Evolutionary conservation across 2,329 filamentous ascomycete genomes (phyloP), one percentile per base, ranked within the genome.

Genomic region (Pyricularia sp.): DNA sequence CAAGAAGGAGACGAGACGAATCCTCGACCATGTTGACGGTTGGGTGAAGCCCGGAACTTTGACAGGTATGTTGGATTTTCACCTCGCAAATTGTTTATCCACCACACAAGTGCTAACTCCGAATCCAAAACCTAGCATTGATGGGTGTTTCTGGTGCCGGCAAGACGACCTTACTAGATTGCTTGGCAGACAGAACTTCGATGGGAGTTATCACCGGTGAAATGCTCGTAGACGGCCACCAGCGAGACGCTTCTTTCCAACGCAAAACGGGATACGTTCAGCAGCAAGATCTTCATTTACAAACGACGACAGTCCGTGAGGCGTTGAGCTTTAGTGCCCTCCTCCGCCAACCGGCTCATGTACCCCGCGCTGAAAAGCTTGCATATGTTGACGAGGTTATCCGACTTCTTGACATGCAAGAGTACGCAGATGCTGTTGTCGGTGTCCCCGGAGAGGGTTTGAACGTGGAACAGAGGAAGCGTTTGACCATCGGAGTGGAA

Each of bases 31-130:
- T 69, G 91, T 97, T 1, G 88, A 92, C 72, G 93, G 93, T 6
- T 97, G 92, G 91, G 92, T 97, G 69, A 94, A 94, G 77, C 93
- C 93, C 0, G 93, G 93, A 33, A 96, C 92, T 1, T 80, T 96
- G 42, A 97, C 93, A 61, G 58, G 58, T 61, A 3, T 61, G 23
- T 61, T 2, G 11, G 11, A 36, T 14, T 36, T 14, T 23, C 4
- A 23, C 23, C 58, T 61, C 25, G 9, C n/a, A 26, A 2, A 1
- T 23, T 61, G 58, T 7, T 23, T 23, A 3, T 25, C n/a, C n/a
- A 9, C 3, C 2, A n/a, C 11, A 4, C 9, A 4, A 17, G 23
- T 61, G 26, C 58, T 61, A 17, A 61, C 55, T 17, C 23, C 4
- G 1, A 12, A 23, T 17, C 36, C 42, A 3, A 50, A 61, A n/a